Percentiles rank a stretch among this genome's conserved stretches.
These are phyloP conservation scores for Phaseolus lunatus DNA, from an alignment of 306 rosid species.

Conservation along the genomic window DNA sequence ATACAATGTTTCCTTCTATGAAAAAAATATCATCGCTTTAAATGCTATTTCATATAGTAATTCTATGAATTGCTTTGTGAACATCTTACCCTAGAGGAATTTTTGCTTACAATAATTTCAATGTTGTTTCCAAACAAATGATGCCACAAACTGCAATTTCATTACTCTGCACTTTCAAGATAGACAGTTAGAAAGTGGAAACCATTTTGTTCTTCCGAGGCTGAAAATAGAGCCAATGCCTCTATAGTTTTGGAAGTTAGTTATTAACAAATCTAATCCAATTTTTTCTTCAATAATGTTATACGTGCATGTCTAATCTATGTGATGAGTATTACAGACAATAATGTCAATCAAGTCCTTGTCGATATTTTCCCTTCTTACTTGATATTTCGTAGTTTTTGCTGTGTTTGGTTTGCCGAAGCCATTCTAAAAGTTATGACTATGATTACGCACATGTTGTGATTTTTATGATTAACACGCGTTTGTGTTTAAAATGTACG, in stretches of 20 bases:
- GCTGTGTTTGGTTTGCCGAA: not conserved
- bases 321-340: not conserved
- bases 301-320: slow-evolving; percentile 5
- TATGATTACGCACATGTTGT: not conserved
- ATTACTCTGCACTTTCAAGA: slow-evolving; percentile 16
- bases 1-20: slow-evolving; percentile 14
- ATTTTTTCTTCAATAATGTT: not conserved
- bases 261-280: slow-evolving; percentile 1
- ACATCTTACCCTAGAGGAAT: not conserved
- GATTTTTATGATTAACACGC: slow-evolving; percentile 7
- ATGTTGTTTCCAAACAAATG: slow-evolving; percentile 17
- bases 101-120: slow-evolving; percentile 1
- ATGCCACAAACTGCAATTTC: slow-evolving; percentile 15
- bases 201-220: not conserved
- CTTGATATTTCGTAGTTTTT: slow-evolving; percentile 17
- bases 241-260: slow-evolving; percentile 2
- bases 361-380: not conserved
- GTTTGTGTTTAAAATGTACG: slow-evolving; percentile 12
- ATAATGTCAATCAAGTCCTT: not conserved
- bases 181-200: not conserved
- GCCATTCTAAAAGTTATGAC: not conserved
- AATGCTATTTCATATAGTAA: slow-evolving; percentile 16
- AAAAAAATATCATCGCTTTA: slow-evolving; percentile 11
- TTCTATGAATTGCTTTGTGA: slow-evolving; percentile 14
- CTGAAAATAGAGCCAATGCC: not conserved